Evolutionary conservation across 75 land plant genomes (phyloP), one percentile per base, ranked within the genome.

Genomic region (Selaginella moellendorffii): DNA sequence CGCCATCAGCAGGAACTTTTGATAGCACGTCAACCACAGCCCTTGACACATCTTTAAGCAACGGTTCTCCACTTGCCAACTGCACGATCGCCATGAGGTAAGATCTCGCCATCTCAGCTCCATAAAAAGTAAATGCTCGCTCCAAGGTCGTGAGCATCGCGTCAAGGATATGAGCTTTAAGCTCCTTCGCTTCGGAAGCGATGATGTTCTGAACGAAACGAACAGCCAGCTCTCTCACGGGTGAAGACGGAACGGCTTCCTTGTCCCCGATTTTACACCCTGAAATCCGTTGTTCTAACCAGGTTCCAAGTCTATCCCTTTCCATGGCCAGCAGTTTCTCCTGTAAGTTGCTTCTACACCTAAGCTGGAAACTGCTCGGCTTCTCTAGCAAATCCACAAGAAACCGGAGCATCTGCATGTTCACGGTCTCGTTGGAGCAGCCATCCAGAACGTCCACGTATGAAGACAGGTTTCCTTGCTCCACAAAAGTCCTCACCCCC

Each of bases 201-300:
- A 82, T 66, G 26, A 93, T 76, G 24, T 75, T 54, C 26, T 69
- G 71, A 14, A 93, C 2, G 66, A 88, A 85, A 61, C 66, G 66
- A 68, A 85, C 71, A 27, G 83, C 75, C 61, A 82, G 71, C 54
- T 88, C 98, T 68, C 87, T 78, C 23, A 93, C 79, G 66, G 74
- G 28, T n/a, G n/a, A n/a, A 62, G 60, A 19, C 53, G 78, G 73
- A 27, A 53, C 65, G 53, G 69, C 83, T 71, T 73, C 71, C 18
- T 62, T 67, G 61, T 59, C 24, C 8, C 10, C 27, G 21, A 29
- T 23, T 0, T 24, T 54, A 65, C 65, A 69, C 30, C 92, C 98
- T 26, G 85, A 63, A 14, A 93, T 68, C 72, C 87, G 80, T 24
- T 67, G 75, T 68, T 84, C 96, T 64, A 93, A 63, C 96, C 96